Evolutionary conservation across 208 protist genomes (phyloP).

Genomic region (Wallacemonas rigidus): DNA sequence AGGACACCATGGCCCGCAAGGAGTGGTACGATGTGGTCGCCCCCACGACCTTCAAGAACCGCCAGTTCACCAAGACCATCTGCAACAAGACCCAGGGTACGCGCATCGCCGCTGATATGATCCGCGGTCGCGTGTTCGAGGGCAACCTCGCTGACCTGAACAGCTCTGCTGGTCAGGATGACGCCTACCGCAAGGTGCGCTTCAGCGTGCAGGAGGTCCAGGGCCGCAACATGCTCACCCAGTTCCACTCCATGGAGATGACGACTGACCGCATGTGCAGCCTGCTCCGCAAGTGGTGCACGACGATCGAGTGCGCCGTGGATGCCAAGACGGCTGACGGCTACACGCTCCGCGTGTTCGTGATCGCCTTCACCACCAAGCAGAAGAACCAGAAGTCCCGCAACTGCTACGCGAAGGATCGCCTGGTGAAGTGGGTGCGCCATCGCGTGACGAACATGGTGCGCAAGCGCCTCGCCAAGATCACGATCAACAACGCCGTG

Average conservation of each 20-base stretch:
- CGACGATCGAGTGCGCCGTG: conserved; percentile 96
- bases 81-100: conserved; percentile 97
- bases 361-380: conserved; percentile 98
- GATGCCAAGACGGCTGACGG: conserved; percentile 98
- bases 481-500: conserved; percentile 94
- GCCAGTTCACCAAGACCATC: conserved; percentile 96
- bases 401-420: conserved; percentile 98
- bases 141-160: conserved; percentile 97
- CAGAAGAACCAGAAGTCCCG: conserved; percentile 92
- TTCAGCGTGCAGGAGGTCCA: conserved; percentile 97
- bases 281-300: conserved; percentile 99
- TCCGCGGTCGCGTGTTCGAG: conserved; percentile 98
- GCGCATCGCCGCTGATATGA: conserved; percentile 93
- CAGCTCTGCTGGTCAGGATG: conserved; percentile 70
- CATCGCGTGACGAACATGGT: conserved; percentile 97
- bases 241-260: conserved; percentile 99
- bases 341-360: conserved; percentile 97
- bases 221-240: conserved; percentile 96
- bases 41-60: conserved; percentile 95
- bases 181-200: conserved; percentile 97
- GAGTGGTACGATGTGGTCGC: conserved; percentile 99
- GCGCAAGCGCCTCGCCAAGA: conserved; percentile 74
- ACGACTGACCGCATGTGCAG: conserved; percentile 98
- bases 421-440: conserved; percentile 95
- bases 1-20: conserved; percentile 95